phyloP scores from a whole-genome alignment of 2,329 filamentous ascomycete genomes.

The Apiospora kogelbergensis region DNA sequence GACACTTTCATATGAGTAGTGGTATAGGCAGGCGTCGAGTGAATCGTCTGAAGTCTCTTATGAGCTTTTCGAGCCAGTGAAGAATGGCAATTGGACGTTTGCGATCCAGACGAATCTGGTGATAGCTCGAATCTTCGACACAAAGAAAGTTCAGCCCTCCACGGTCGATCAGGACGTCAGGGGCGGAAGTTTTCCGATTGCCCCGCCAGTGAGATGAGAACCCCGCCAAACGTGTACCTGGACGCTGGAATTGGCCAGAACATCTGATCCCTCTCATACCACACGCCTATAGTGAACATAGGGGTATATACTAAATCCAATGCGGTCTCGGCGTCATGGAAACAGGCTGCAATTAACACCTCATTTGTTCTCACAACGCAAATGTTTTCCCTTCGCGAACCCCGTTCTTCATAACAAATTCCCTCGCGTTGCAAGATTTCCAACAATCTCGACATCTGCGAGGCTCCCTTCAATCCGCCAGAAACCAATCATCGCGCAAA shows the following conservation, averaged over 20 bases:
- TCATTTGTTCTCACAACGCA: background rate
- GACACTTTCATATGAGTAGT: background rate
- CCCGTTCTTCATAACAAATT: background rate
- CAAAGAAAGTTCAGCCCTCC: background rate
- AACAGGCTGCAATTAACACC: background rate
- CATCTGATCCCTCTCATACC: background rate
- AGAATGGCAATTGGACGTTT: background rate
- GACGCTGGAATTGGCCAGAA: background rate
- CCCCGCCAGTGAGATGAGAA: slow-evolving; percentile 3
- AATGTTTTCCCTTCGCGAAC: background rate
- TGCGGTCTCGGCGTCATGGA: background rate
- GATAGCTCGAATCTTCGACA: slow-evolving; percentile 15
- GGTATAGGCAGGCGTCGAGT: background rate
- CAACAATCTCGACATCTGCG: slow-evolving; percentile 4
- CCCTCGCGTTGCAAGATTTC: slow-evolving; percentile 5
- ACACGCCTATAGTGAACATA: background rate
- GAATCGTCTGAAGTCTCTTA: background rate
- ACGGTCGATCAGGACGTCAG: slow-evolving; percentile 6
- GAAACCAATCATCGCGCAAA: background rate
- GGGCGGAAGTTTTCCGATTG: slow-evolving; percentile 5
- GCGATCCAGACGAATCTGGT: background rate
- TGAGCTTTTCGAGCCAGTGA: background rate
- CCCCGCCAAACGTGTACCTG: background rate
- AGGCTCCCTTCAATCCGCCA: background rate
- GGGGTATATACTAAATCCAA: background rate